phyloP scores from a whole-genome alignment of 495 filamentous ascomycete species.

The Aspergillus haitiensis region DNA sequence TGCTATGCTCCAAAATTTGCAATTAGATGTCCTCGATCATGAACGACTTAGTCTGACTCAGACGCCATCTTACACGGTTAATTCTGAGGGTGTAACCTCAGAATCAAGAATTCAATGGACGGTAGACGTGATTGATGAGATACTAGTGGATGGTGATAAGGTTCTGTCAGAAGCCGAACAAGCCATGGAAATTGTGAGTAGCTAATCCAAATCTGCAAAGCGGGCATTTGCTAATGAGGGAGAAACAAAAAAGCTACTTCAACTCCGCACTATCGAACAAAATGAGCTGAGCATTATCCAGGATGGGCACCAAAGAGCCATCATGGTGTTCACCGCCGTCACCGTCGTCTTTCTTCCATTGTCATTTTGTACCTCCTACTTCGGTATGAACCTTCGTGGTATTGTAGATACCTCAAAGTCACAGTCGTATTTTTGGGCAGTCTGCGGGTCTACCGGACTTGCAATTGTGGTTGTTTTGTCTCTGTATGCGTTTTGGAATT shows the following conservation, averaged over 20 bases:
- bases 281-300: not conserved
- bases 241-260: not conserved
- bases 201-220: not conserved
- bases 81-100: too few relatives aligned
- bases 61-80: not conserved
- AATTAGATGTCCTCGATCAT: too few relatives aligned
- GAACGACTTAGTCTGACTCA: not conserved
- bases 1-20: not conserved
- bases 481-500: not conserved
- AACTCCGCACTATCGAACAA: not conserved
- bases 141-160: too few relatives aligned
- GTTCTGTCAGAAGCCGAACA: too few relatives aligned
- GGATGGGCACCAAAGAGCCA: not conserved
- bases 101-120: too few relatives aligned
- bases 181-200: too few relatives aligned
- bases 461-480: not conserved
- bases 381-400: not conserved
- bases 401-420: not conserved
- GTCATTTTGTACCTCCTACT: slow-evolving; percentile 1
- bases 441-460: not conserved
- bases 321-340: not conserved
- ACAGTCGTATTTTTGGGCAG: not conserved
- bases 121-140: too few relatives aligned
- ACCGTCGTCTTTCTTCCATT: slow-evolving; percentile 1
- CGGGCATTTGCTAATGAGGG: not conserved